Evolutionary conservation across 139 green algal species (phyloP), one percentile per base, ranked within the genome.

Genomic region (Coelastrella sp.): DNA sequence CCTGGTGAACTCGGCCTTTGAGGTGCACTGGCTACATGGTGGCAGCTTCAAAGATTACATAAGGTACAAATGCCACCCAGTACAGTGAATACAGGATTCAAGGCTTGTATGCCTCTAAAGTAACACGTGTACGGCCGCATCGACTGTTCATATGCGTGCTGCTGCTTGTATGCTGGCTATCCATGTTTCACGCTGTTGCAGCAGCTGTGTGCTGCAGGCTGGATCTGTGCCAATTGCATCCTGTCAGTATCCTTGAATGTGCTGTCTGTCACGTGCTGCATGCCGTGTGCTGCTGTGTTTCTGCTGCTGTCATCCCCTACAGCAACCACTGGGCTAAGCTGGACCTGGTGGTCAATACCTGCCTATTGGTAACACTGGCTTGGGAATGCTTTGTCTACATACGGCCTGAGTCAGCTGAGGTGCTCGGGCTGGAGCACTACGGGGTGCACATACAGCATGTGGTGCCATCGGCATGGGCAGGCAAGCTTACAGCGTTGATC

Each of bases 281-380:
- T 47, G 32, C 32, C 32, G 32, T 47, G 32, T 47, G 32, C 32
- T 47, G 32, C 32, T 47, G 32, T 47, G 32, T 73, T 32, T 0
- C 6, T 57, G 20, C 58, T 5, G n/a, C 32, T 85, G 79, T 73
- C 16, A 77, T 77, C 23, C 16, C 71, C 3, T 77, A 19, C 71
- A 77, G 71, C 16, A 19, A 77, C 4, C 71, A 77, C 71, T 77
- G 19, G 20, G 71, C 71, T 5, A 77, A 86, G 80, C 7, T 86
- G n/a, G 80, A 86, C 59, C 57, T 86, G 19, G 4, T 60, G 14
- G 80, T 86, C 59, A 86, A 59, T 59, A 57, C 73, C 58, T 58
- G 80, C 11, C 80, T 86, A 59, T 59, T 86, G 80, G 80, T 58
- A n/a, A 11, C 47, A 8, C 3, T 86, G 58, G 8, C 57, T 3